These are phyloP conservation scores for Limonomyces culmigenus DNA, from an alignment of 1,284 basidiomycete genomes.

Conservation along the genomic window DNA sequence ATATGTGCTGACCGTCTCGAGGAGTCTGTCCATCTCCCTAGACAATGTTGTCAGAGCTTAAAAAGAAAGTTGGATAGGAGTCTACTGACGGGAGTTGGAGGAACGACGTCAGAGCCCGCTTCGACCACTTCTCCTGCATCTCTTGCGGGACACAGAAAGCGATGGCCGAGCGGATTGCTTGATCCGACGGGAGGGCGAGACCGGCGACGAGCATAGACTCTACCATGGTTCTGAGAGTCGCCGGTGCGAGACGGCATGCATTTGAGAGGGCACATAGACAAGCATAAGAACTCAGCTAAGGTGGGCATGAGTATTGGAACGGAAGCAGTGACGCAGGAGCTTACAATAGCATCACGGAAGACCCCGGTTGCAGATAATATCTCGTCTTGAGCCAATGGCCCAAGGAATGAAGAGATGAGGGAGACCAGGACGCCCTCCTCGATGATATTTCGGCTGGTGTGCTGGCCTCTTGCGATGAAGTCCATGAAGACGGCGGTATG, in stretches of 20 bases:
- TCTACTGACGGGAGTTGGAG: too few species aligned
- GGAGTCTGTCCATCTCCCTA: too few species aligned
- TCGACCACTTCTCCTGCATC: constrained; percentile 21
- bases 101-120: too few species aligned
- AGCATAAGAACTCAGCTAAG: constrained; percentile 57
- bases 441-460: too few species aligned
- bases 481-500: constrained; percentile 73
- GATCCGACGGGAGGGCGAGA: background rate
- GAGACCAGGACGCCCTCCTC: constrained; percentile 47
- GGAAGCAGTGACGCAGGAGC: constrained; percentile 11
- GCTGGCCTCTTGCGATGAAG: too few species aligned
- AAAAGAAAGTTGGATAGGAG: too few species aligned
- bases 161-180: constrained; percentile 28
- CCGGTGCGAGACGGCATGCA: constrained; percentile 34
- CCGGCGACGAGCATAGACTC: constrained; percentile 25
- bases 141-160: constrained; percentile 44
- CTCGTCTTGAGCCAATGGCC: constrained; percentile 27
- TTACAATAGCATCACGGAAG: constrained; percentile 35
- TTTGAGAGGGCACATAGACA: constrained; percentile 51
- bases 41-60: too few species aligned
- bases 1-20: too few species aligned
- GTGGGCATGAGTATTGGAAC: background rate
- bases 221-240: constrained; percentile 42
- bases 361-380: constrained; percentile 5
- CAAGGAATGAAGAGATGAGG: constrained; percentile 41